Conservation (phyloP, 148 eudicot species). For the Dysphania ambrosioides region DNA sequence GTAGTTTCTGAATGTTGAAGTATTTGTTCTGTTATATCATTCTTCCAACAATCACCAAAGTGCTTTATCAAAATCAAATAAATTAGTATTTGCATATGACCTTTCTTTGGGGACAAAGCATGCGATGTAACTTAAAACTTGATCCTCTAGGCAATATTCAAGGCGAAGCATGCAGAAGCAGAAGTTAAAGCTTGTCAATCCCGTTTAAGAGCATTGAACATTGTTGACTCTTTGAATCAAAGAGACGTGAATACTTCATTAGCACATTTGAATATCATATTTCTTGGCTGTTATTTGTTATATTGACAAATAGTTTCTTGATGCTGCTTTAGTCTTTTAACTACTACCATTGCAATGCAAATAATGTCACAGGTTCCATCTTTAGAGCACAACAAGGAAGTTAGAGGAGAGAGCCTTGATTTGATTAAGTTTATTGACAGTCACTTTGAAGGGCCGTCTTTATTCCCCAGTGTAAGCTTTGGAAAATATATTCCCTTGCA, state of each 20-base stretch:
- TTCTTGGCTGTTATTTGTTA: background rate
- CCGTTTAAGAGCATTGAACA: background rate
- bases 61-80: background rate
- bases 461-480: conserved; percentile 53
- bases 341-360: background rate
- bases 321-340: background rate
- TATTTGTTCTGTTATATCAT: background rate
- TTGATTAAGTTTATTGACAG: conserved; percentile 58
- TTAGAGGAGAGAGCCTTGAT: conserved; percentile 79
- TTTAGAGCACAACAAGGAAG: conserved; percentile 72
- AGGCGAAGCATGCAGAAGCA: background rate
- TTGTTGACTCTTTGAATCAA: background rate
- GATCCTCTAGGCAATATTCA: background rate
- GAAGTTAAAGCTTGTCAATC: background rate
- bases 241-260: background rate
- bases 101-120: background rate
- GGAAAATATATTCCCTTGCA: background rate
- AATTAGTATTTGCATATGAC: background rate
- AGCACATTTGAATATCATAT: too few species aligned
- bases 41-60: background rate
- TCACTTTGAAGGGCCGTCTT: conserved; percentile 72
- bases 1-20: background rate
- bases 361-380: conserved; percentile 58
- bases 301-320: background rate
- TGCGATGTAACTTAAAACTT: background rate